A percentile compares a stretch with the other conserved stretches of the same genome.
Evolutionary conservation across 192 early-diverging fungal species (phyloP).

Genomic region (Backusella parvicylindrica): DNA sequence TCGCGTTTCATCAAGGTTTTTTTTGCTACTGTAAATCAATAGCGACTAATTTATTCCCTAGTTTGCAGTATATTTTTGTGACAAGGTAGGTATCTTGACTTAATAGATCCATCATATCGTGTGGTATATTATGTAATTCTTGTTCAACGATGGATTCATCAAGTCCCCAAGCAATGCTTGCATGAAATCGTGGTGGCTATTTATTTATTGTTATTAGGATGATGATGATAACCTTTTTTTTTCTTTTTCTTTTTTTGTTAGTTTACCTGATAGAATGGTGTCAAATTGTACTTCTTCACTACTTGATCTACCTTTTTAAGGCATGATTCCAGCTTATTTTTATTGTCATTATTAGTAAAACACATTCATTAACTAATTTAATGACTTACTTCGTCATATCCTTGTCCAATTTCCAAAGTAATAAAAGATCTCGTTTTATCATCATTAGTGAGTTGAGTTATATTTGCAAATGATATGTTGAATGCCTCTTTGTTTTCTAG

Average conservation of each 20-base stretch:
- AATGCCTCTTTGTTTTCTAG: neutral
- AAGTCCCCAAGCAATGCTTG: neutral
- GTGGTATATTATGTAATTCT: neutral
- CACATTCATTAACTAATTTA: neutral
- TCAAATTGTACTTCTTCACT: neutral
- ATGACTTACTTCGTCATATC: neutral
- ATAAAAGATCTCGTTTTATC: constrained; percentile 6
- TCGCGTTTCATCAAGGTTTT: neutral
- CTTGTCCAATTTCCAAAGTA: constrained; percentile 3
- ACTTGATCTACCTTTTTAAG: neutral
- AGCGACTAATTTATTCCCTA: neutral
- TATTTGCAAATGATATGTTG: neutral
- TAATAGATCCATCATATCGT: neutral
- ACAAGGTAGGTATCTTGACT: neutral
- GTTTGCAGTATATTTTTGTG: neutral
- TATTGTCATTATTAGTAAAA: neutral
- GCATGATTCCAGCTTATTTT: neutral
- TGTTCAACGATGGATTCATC: neutral
- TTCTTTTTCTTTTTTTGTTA: neutral
- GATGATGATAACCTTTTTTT: neutral
- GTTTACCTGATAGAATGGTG: neutral
- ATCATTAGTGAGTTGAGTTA: neutral
- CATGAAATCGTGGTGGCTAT: constrained; percentile 5
- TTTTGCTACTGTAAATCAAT: neutral
- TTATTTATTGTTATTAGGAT: neutral